Evolutionary conservation across 768 basidiomycete species (phyloP).

Genomic region (Mycena indigotica): DNA sequence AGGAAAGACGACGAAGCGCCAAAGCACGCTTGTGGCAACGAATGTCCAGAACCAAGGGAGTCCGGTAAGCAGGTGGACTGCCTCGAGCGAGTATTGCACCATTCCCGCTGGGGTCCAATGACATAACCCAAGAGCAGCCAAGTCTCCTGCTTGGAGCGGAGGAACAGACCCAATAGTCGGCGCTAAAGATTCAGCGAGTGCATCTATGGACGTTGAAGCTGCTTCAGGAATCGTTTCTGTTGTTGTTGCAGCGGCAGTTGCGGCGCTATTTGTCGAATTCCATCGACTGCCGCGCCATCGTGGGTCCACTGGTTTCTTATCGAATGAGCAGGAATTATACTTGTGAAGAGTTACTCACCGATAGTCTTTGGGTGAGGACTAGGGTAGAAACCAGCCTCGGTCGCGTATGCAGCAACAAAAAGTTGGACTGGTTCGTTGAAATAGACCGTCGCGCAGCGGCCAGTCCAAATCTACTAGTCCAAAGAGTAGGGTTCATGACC

Average conservation of each 20-base stretch:
- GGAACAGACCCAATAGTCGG: conserved; percentile 21
- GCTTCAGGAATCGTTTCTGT: conserved; percentile 2
- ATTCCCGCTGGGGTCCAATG: conserved; percentile 68
- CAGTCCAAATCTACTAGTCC: not conserved
- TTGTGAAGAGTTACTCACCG: conserved; percentile 13
- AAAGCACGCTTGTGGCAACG: conserved; percentile 59
- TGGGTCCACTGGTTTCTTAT: conserved; percentile 9
- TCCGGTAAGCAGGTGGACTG: conserved; percentile 67
- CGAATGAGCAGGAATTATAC: conserved; percentile 9
- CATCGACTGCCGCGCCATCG: conserved; percentile 19
- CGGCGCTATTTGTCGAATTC: not conserved
- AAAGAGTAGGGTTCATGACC: not conserved
- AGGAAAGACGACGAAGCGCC: conserved; percentile 64
- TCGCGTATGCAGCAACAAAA: conserved; percentile 6
- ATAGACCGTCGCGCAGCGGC: not conserved
- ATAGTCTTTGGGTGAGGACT: not conserved
- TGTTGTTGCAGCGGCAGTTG: not conserved
- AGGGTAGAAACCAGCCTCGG: conserved; percentile 16
- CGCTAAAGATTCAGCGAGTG: not conserved
- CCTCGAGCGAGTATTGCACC: conserved; percentile 64
- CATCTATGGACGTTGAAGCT: not conserved
- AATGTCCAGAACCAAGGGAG: conserved; percentile 88
- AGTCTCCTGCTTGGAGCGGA: conserved; percentile 70
- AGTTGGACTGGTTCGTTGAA: not conserved
- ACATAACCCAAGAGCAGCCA: conserved; percentile 66